Evolutionary conservation across 2,329 filamentous ascomycete species (phyloP), one percentile per base, ranked within the genome.

Genomic region (Pseudopyrenochaeta lycopersici): DNA sequence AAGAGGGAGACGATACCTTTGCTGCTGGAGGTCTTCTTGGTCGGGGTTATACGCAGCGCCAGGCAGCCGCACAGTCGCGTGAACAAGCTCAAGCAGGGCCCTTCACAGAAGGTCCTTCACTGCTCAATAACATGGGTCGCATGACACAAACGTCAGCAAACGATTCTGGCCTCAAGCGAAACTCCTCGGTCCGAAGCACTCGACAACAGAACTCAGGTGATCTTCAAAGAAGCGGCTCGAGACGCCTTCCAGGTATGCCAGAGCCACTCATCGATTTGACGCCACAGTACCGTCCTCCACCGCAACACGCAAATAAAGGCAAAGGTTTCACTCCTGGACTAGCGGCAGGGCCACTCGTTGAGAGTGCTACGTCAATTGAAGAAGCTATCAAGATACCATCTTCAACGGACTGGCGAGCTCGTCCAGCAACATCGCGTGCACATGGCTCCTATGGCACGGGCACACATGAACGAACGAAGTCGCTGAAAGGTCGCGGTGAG

Each of bases 231-330:
- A 78, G 78, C n/a, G 74, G 72, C n/a, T 84, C 83, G 1, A 75
- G 68, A 42, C 72, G 73, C 6, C 69, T 74, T 20, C 66, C 64
- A 29, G 64, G 61, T 7, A 77, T 73, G 63, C 80, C 81, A 2
- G 86, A 86, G 56, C 89, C 90, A 1, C 80, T 92, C 5, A 76
- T 92, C 27, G 89, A 90, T 65, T 80, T 92, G 35, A 87, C 86
- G 0, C 86, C 87, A 0, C 79, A 81, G 43, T 89, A 88, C 66
- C 80, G 83, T 44, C 87, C 90, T 56, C 82, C 87, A 6, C 88
- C 88, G 15, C 81, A 88, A 71, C 82, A 82, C 66, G 74, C 78
- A 43, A 79, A 82, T 14, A 82, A 82, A 54, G 85, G 85, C 7
- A 82, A 81, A 52, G 85, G 85, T 3, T 78, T 72, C 65, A 56